Percentiles rank a stretch among this genome's conserved stretches.
Conservation (phyloP, 768 basidiomycete species). For the Tremella yokohamensis region DNA sequence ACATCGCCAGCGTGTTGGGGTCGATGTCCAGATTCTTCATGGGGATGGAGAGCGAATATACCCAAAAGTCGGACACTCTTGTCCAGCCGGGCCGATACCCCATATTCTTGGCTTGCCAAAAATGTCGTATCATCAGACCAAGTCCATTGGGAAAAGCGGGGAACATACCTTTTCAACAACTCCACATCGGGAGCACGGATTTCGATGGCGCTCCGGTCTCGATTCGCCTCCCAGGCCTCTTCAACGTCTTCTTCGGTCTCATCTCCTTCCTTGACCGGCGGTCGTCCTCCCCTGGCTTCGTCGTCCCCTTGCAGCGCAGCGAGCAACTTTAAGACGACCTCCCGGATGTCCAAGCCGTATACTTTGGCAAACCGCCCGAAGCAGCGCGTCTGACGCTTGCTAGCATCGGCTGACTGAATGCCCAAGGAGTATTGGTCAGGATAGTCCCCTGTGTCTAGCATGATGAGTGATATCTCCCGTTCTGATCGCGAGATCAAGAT, state of each 20-base stretch:
- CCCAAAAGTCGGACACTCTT: constrained; percentile 33
- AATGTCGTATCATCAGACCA: constrained; percentile 20
- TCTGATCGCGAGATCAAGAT: constrained; percentile 4
- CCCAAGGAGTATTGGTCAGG: constrained; percentile 14
- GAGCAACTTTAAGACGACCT: constrained; percentile 16
- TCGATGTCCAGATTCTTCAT: constrained; percentile 30
- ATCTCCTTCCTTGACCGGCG: neutral
- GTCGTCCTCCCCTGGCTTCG: constrained; percentile 26
- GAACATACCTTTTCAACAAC: constrained; percentile 26
- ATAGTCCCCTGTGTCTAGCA: constrained; percentile 15
- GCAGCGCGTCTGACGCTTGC: constrained; percentile 4
- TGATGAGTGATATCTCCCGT: neutral
- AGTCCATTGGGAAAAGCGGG: no score
- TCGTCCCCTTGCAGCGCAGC: constrained; percentile 35
- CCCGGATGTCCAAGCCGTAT: constrained; percentile 18
- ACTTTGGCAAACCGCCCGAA: constrained; percentile 23
- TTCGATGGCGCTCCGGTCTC: neutral
- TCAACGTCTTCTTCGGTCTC: constrained; percentile 16
- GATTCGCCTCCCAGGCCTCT: constrained; percentile 10
- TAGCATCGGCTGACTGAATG: constrained; percentile 5
- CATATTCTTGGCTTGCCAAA: constrained; percentile 21
- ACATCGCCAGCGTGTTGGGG: constrained; percentile 34
- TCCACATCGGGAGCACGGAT: neutral
- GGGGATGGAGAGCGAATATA: constrained; percentile 33
- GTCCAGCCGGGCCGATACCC: constrained; percentile 36